Conservation (phyloP, 2,329 filamentous ascomycete genomes). For the Exophiala bonariae region DNA sequence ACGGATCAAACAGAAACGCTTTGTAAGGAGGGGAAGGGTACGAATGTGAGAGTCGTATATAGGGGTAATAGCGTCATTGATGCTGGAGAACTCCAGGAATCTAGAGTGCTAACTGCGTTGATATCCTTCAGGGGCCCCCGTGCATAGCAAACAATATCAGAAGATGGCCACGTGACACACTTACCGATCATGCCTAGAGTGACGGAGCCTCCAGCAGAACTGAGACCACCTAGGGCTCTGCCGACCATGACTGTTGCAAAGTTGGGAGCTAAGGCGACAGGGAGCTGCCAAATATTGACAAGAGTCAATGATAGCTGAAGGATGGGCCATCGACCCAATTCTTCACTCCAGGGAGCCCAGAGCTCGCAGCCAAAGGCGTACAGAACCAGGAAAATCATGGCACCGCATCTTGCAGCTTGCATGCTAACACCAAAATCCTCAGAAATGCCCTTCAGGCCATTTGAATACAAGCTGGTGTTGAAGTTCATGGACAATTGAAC, state of each 20-base stretch:
- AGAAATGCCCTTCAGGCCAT: constrained; percentile 64
- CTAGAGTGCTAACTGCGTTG: no score
- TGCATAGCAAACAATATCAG: no score
- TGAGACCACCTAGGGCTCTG: constrained; percentile 68
- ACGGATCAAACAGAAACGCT: no score
- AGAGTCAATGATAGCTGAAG: constrained; percentile 71
- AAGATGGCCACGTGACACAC: neutral
- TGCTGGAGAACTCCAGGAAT: no score
- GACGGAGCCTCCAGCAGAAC: constrained; percentile 71
- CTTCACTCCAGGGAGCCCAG: constrained; percentile 86
- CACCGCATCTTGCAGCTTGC: constrained; percentile 70
- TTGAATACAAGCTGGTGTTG: constrained; percentile 73
- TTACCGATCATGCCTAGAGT: constrained; percentile 67
- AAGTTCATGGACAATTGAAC: constrained; percentile 79
- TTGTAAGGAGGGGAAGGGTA: neutral
- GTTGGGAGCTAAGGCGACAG: constrained; percentile 71
- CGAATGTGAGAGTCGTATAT: neutral
- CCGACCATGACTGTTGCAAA: constrained; percentile 70
- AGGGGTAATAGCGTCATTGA: no score
- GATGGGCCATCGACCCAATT: constrained; percentile 74
- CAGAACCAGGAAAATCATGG: constrained; percentile 73
- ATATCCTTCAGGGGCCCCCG: no score
- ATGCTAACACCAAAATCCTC: constrained; percentile 67
- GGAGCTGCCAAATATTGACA: constrained; percentile 76
- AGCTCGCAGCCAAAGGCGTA: constrained; percentile 87